Evolutionary conservation across 495 filamentous ascomycete species (phyloP).

Genomic region (Annulohypoxylon maeteangense): DNA sequence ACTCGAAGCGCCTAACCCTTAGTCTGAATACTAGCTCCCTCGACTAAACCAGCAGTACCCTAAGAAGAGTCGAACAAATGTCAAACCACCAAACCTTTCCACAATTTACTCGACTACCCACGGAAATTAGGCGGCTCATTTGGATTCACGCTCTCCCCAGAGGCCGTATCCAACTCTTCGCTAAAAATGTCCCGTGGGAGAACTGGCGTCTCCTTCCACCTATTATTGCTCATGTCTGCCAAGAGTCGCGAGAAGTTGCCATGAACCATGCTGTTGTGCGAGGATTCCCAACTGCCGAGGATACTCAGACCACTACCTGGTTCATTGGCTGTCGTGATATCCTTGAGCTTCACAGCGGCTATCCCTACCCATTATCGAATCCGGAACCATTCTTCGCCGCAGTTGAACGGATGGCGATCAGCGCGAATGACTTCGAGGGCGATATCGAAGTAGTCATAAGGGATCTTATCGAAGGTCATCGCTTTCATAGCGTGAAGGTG

Average conservation of each 20-base stretch:
- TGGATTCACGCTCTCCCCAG: slow-evolving; percentile 43
- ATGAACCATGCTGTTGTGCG: slow-evolving; percentile 42
- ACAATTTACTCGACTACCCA: slow-evolving; percentile 43
- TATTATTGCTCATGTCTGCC: slow-evolving; percentile 42
- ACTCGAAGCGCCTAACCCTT: slow-evolving; percentile 19
- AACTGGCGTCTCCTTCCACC: slow-evolving; percentile 46
- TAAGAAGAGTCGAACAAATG: slow-evolving; percentile 29
- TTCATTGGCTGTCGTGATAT: slow-evolving; percentile 46
- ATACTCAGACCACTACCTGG: slow-evolving; percentile 46
- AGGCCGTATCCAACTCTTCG: slow-evolving; percentile 47
- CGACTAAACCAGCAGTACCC: slow-evolving; percentile 13
- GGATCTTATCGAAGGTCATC: slow-evolving; percentile 39
- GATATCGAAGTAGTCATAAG: slow-evolving; percentile 38
- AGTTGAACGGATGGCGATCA: slow-evolving; percentile 41
- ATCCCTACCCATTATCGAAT: slow-evolving; percentile 47
- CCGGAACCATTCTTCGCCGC: slow-evolving; percentile 46
- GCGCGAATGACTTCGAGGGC: slow-evolving; percentile 40
- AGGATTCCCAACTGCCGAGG: slow-evolving; percentile 46
- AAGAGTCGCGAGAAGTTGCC: slow-evolving; percentile 42
- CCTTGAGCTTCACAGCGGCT: slow-evolving; percentile 46
- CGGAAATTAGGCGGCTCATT: slow-evolving; percentile 46
- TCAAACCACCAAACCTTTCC: slow-evolving; percentile 35
- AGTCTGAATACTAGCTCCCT: slow-evolving; percentile 15
- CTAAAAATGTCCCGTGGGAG: slow-evolving; percentile 47
- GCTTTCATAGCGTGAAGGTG: slow-evolving; percentile 41